phyloP scores from a whole-genome alignment of 768 basidiomycete genomes.

The Pluteus cervinus region DNA sequence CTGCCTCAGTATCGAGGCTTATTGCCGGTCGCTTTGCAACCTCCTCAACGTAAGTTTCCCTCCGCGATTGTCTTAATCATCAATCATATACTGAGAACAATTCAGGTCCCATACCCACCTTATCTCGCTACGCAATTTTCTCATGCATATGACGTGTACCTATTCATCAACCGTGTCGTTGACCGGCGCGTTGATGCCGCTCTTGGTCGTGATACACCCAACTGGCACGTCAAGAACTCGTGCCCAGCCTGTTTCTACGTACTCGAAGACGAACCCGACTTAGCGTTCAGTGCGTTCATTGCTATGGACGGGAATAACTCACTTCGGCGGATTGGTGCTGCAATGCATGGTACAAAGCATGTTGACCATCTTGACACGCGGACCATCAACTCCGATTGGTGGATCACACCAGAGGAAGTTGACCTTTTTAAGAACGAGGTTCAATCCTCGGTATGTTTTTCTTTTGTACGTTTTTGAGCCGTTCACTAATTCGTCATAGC shows the following conservation, averaged over 20 bases:
- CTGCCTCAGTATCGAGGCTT: conserved; percentile 10
- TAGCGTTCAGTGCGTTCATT: conserved; percentile 10
- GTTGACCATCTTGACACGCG: conserved; percentile 4
- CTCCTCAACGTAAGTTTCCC: conserved; percentile 10
- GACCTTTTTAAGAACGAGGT: conserved; percentile 4
- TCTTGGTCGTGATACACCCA: conserved; percentile 12
- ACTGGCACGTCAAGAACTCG: conserved; percentile 16
- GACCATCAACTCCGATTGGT: background rate
- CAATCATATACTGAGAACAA: background rate
- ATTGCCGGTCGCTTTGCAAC: conserved; percentile 11
- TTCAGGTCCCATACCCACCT: conserved; percentile 6
- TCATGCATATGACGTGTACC: conserved; percentile 15
- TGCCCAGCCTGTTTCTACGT: conserved; percentile 21
- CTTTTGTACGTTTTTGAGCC: too few species aligned
- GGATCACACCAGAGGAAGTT: conserved; percentile 4
- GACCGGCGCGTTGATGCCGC: conserved; percentile 6
- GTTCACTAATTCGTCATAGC: too few species aligned
- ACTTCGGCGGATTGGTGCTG: conserved; percentile 7
- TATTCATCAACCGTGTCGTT: conserved; percentile 7
- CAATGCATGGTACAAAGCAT: background rate
- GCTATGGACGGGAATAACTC: conserved; percentile 20
- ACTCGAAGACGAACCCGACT: conserved; percentile 15
- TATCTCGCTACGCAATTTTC: conserved; percentile 11
- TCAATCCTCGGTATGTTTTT: background rate
- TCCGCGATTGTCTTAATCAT: conserved; percentile 1